Conservation (phyloP, 805 yeast genomes). For the Debaryomyces tyrocola region DNA sequence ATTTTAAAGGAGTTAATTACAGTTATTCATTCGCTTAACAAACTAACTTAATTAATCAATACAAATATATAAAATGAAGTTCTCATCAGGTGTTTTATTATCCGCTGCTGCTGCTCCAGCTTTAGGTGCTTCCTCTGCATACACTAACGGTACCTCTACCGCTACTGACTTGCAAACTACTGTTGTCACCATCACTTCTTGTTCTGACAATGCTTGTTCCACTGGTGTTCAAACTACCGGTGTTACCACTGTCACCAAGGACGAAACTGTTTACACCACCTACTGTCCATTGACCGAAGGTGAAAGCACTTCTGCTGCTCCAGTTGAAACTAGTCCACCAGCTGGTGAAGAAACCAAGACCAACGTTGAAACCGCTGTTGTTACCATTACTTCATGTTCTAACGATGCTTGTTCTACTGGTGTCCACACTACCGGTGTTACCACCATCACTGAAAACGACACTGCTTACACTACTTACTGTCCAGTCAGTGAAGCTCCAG, state of each 20-base stretch:
- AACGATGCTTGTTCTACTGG: conserved; percentile 27
- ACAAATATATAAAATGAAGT: conserved; percentile 26
- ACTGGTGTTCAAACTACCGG: conserved; percentile 33
- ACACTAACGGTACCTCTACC: conserved; percentile 29
- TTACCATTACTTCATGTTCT: conserved; percentile 38
- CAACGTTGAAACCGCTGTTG: conserved; percentile 27
- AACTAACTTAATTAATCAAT: conserved; percentile 9
- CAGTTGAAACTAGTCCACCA: conserved; percentile 7
- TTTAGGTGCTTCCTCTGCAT: conserved; percentile 28
- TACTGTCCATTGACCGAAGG: conserved; percentile 29
- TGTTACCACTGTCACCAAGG: conserved; percentile 34
- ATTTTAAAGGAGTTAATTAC: neutral
- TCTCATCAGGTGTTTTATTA: conserved; percentile 29
- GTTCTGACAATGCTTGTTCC: conserved; percentile 30
- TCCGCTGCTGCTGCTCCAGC: conserved; percentile 26
- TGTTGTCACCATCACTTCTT: conserved; percentile 37
- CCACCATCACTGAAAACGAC: conserved; percentile 31
- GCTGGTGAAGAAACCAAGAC: conserved; percentile 21
- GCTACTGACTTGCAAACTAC: conserved; percentile 28
- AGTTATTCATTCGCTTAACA: conserved; percentile 19
- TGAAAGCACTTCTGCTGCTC: conserved; percentile 1
- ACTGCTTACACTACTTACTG: conserved; percentile 37
- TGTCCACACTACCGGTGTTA: conserved; percentile 36
- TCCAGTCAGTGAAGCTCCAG: conserved; percentile 9
- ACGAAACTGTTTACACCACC: conserved; percentile 31